These are phyloP conservation scores for Cicer chorassanicum DNA, from an alignment of 306 rosid genomes.

Conservation along the genomic window DNA sequence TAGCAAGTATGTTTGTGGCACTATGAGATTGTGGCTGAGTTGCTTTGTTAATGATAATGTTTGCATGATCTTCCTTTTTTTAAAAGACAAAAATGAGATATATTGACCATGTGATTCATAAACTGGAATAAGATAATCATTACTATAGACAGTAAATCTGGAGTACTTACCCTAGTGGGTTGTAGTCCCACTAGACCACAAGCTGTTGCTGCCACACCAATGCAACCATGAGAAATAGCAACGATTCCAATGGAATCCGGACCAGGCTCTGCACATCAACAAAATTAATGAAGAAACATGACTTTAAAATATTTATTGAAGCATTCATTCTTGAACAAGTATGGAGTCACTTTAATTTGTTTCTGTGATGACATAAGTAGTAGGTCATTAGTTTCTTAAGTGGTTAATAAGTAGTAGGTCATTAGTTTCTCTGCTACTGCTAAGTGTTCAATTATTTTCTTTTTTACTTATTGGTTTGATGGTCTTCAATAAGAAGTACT, in stretches of 20 bases:
- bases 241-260: constrained; percentile 99
- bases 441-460: not conserved
- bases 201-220: constrained; percentile 99
- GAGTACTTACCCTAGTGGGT: constrained; percentile 89
- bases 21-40: no score
- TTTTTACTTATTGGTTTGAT: not conserved
- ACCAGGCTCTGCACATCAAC: constrained; percentile 77
- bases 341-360: no score
- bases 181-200: constrained; percentile 99
- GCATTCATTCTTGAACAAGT: no score
- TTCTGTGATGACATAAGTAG: no score
- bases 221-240: constrained; percentile 97
- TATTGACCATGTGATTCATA: constrained; percentile 26
- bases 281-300: no score
- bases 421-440: not conserved
- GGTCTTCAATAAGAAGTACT: not conserved
- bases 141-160: not conserved
- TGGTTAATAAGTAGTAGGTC: no score
- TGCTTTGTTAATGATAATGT: no score
- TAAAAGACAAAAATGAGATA: no score
- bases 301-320: no score
- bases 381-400: no score
- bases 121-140: constrained; percentile 26
- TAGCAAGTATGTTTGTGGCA: no score
- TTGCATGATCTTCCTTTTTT: no score